Percentiles rank a stretch among this genome's conserved stretches.
These are phyloP conservation scores for Aspergillus bertholletiae DNA, from an alignment of 495 filamentous ascomycete species.

Conservation along the genomic window DNA sequence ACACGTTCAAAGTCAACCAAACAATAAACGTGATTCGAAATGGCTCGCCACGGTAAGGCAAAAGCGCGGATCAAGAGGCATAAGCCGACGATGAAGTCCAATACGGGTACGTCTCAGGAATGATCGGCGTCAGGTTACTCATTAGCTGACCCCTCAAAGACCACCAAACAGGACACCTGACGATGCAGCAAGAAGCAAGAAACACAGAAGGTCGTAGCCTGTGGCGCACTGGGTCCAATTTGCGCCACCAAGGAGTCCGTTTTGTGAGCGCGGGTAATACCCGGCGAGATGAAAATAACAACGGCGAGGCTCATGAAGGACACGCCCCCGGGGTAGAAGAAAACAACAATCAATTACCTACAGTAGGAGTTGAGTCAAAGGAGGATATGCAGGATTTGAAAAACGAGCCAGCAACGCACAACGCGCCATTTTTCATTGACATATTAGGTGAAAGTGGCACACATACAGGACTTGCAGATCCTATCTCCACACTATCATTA, in stretches of 20 bases:
- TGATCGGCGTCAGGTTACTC: neutral
- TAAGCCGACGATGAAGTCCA: neutral
- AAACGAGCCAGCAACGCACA: neutral
- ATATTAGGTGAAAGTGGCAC: slow-evolving; percentile 9
- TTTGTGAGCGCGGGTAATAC: slow-evolving; percentile 73
- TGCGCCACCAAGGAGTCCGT: slow-evolving; percentile 56
- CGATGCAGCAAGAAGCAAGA: slow-evolving; percentile 72
- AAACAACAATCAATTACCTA: neutral
- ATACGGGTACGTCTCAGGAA: neutral
- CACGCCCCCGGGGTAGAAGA: slow-evolving; percentile 6
- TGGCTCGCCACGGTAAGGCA: slow-evolving; percentile 12
- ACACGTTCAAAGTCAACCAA: neutral
- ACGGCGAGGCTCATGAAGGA: neutral
- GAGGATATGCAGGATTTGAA: neutral
- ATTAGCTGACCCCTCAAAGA: neutral
- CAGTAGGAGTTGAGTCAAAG: neutral
- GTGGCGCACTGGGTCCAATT: slow-evolving; percentile 23
- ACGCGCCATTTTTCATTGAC: slow-evolving; percentile 25
- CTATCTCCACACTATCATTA: neutral
- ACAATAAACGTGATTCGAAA: neutral
- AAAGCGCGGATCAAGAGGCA: slow-evolving; percentile 9
- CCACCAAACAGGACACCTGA: slow-evolving; percentile 35
- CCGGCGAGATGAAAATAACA: slow-evolving; percentile 27
- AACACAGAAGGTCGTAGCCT: slow-evolving; percentile 63
- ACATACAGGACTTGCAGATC: neutral